Percentiles rank a stretch among this genome's conserved stretches.
These are phyloP conservation scores for Russula abietina DNA, from an alignment of 768 basidiomycete genomes.

Conservation along the genomic window DNA sequence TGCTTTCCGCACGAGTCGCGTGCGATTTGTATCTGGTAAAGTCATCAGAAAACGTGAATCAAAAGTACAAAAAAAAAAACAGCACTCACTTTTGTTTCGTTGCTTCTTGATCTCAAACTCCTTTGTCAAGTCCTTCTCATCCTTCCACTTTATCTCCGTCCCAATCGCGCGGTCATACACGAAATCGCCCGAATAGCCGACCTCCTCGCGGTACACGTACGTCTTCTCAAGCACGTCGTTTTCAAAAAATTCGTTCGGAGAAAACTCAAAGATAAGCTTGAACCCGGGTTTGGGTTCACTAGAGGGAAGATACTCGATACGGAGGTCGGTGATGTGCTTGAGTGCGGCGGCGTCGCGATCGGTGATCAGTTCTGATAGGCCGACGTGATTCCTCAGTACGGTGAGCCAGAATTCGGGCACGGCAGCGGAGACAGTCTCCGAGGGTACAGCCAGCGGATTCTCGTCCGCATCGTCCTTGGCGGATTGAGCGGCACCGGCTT, in stretches of 20 bases:
- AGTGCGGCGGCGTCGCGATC: slow-evolving; percentile 87
- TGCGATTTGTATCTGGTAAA: slow-evolving; percentile 69
- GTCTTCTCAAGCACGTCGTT: slow-evolving; percentile 85
- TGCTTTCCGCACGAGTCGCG: slow-evolving; percentile 77
- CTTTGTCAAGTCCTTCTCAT: no score
- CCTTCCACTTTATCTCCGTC: slow-evolving; percentile 91
- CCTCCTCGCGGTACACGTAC: slow-evolving; percentile 87
- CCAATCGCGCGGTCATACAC: slow-evolving; percentile 93
- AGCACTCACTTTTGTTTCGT: slow-evolving; percentile 82
- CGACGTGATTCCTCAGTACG: no score
- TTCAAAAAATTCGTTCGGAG: slow-evolving; percentile 80
- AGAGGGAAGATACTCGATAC: no score
- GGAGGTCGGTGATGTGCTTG: no score
- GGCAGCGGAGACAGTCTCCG: slow-evolving; percentile 35
- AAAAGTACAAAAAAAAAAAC: no score
- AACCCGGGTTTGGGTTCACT: slow-evolving; percentile 79
- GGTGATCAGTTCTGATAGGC: slow-evolving; percentile 81
- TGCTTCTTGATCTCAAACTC: slow-evolving; percentile 99
- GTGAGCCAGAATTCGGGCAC: no score
- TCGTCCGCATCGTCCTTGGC: slow-evolving; percentile 73
- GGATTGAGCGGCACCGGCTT: slow-evolving; percentile 67
- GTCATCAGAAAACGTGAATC: neutral
- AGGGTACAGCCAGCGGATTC: slow-evolving; percentile 40
- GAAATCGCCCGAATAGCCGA: slow-evolving; percentile 95
- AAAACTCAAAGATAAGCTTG: slow-evolving; percentile 81